phyloP scores from a whole-genome alignment of 176 grass and related monocot species.

The Miscanthus lutarioriparius region DNA sequence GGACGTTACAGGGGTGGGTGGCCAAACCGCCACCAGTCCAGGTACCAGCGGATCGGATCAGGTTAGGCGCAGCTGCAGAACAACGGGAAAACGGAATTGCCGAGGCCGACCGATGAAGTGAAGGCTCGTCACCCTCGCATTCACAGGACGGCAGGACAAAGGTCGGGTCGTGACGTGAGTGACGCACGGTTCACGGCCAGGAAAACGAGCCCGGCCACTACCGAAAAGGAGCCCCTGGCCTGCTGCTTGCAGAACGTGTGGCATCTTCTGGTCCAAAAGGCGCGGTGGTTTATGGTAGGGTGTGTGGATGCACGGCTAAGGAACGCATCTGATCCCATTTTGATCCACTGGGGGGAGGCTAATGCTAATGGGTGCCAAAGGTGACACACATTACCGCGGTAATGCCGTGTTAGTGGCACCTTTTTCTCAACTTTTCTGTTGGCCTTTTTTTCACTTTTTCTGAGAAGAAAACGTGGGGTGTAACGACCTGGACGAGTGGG shows the following conservation, averaged over 20 bases:
- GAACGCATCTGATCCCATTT: slow-evolving; percentile 40
- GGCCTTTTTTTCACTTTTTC: neutral
- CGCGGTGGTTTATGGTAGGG: neutral
- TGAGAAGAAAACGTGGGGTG: slow-evolving; percentile 24
- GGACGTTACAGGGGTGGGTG: too few species aligned
- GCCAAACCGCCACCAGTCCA: too few species aligned
- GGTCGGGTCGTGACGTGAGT: neutral
- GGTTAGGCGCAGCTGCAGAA: slow-evolving; percentile 1
- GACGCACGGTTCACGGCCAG: neutral
- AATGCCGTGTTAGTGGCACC: slow-evolving; percentile 38
- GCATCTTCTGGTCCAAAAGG: slow-evolving; percentile 25
- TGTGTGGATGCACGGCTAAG: slow-evolving; percentile 10
- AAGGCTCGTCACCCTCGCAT: neutral
- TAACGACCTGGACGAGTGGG: too few species aligned
- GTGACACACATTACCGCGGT: slow-evolving; percentile 13
- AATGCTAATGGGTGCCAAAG: slow-evolving; percentile 33
- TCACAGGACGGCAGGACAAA: neutral
- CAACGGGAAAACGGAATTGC: slow-evolving; percentile 4
- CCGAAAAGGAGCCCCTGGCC: neutral
- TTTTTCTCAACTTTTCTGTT: neutral
- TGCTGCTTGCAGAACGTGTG: slow-evolving; percentile 36
- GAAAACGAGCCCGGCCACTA: slow-evolving; percentile 11
- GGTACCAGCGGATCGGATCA: neutral
- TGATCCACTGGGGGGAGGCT: neutral
- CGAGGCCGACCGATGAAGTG: neutral